phyloP scores from a whole-genome alignment of 1,139 yeast genomes.

The Geotrichum carabidarum region DNA sequence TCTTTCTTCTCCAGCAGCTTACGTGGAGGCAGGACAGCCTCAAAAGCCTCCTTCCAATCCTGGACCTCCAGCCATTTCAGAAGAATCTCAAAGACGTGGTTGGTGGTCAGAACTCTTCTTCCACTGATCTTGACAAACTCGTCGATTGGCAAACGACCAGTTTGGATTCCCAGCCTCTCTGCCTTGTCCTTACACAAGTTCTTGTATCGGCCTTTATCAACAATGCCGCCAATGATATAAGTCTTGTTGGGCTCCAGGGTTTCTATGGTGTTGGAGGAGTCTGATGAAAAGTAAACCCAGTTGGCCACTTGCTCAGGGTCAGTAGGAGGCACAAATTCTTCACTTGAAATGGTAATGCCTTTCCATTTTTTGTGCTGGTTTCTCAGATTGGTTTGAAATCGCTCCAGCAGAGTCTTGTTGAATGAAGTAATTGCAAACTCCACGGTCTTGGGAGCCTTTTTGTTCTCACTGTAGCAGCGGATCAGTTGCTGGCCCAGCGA shows the following conservation, averaged over 20 bases:
- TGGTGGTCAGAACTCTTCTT: slow-evolving; percentile 83
- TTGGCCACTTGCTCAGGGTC: slow-evolving; percentile 28
- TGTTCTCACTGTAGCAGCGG: slow-evolving; percentile 73
- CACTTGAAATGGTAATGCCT: slow-evolving; percentile 50
- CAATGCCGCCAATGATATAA: slow-evolving; percentile 91
- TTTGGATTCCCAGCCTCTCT: slow-evolving; percentile 58
- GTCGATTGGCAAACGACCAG: slow-evolving; percentile 82
- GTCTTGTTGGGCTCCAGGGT: slow-evolving; percentile 62
- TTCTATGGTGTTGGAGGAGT: slow-evolving; percentile 64
- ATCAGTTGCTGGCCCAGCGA: slow-evolving; percentile 78
- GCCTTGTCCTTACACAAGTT: slow-evolving; percentile 80
- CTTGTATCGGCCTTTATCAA: slow-evolving; percentile 90
- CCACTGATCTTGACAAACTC: slow-evolving; percentile 80
- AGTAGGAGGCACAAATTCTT: slow-evolving; percentile 38
- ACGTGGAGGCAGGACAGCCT: slow-evolving; percentile 75
- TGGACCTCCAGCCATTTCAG: slow-evolving; percentile 71
- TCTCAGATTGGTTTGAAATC: slow-evolving; percentile 61
- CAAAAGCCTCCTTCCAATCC: slow-evolving; percentile 86
- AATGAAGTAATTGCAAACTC: slow-evolving; percentile 61
- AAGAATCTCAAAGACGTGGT: slow-evolving; percentile 85
- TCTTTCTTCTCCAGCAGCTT: slow-evolving; percentile 42
- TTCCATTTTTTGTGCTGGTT: slow-evolving; percentile 63
- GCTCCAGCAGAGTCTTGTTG: slow-evolving; percentile 55
- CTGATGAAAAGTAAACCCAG: slow-evolving; percentile 76
- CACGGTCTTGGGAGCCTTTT: slow-evolving; percentile 56